A percentile compares a stretch with the other conserved stretches of the same genome.
Conservation (phyloP, 2,329 filamentous ascomycete genomes). For the Aspergillus viridinutans region DNA sequence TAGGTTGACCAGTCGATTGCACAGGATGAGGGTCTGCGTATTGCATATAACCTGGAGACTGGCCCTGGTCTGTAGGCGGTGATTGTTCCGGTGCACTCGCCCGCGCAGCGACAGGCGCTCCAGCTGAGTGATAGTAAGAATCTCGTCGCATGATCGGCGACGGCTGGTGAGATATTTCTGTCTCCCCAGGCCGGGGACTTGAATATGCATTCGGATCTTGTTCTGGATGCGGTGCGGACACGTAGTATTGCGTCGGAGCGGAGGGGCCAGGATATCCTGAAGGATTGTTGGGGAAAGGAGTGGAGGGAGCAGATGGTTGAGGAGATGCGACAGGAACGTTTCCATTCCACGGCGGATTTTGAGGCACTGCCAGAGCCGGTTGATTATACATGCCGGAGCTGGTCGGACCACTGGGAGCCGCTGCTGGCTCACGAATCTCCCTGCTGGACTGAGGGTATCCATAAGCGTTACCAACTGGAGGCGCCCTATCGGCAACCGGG, state of each 20-base stretch:
- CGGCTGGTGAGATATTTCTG: constrained; percentile 16
- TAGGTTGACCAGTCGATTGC: constrained; percentile 9
- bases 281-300: constrained; percentile 12
- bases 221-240: constrained; percentile 10
- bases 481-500: constrained; percentile 47
- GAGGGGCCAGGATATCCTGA: constrained; percentile 13
- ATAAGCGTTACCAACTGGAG: constrained; percentile 49
- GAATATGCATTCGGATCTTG: constrained; percentile 16
- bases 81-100: constrained; percentile 15
- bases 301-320: constrained; percentile 11
- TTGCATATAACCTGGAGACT: constrained; percentile 15
- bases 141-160: constrained; percentile 19
- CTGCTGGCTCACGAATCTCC: constrained; percentile 9
- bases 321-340: constrained; percentile 19
- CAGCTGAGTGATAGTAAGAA: constrained; percentile 21
- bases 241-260: constrained; percentile 17
- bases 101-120: constrained; percentile 2
- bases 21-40: constrained; percentile 10
- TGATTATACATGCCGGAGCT: constrained; percentile 19
- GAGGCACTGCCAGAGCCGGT: constrained; percentile 11
- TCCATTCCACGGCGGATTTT: constrained; percentile 19
- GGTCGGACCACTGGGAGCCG: constrained; percentile 11
- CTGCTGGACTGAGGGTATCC: constrained; percentile 38
- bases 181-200: constrained; percentile 13
- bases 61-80: constrained; percentile 10